These are phyloP conservation scores for Lodderomyces metapsilosis DNA, from an alignment of 1,139 yeast genomes.

Conservation along the genomic window DNA sequence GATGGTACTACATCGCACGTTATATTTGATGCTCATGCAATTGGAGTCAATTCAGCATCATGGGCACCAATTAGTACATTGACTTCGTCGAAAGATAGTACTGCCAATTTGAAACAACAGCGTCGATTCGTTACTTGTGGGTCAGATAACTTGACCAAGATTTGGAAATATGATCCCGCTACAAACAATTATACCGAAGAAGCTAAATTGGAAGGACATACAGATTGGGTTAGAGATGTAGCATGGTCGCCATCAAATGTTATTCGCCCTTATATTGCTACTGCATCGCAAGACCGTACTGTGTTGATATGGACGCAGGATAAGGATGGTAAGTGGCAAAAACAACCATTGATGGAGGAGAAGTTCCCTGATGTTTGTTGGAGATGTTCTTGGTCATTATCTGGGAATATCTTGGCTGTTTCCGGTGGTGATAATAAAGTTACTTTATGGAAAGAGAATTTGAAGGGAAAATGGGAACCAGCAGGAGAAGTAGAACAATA, in stretches of 20 bases:
- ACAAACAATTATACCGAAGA: constrained; percentile 66
- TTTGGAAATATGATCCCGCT: constrained; percentile 74
- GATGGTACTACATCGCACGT: constrained; percentile 77
- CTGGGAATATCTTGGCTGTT: constrained; percentile 93
- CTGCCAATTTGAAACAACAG: constrained; percentile 25
- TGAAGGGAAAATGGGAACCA: constrained; percentile 93
- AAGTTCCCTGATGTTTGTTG: constrained; percentile 96
- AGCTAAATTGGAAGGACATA: constrained; percentile 80
- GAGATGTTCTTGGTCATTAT: constrained; percentile 97
- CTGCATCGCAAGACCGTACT: constrained; percentile 95
- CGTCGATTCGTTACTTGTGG: constrained; percentile 90
- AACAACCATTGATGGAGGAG: constrained; percentile 68
- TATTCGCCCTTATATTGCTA: constrained; percentile 88
- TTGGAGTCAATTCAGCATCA: constrained; percentile 90
- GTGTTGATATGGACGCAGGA: constrained; percentile 91
- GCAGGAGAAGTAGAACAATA: constrained; percentile 92
- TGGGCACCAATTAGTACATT: constrained; percentile 77
- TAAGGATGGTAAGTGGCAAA: constrained; percentile 72
- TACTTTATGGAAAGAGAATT: constrained; percentile 93
- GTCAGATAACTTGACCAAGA: constrained; percentile 87
- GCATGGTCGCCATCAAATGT: constrained; percentile 95
- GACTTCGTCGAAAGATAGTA: constrained; percentile 28
- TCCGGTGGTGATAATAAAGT: constrained; percentile 96
- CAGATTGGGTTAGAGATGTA: constrained; percentile 98
- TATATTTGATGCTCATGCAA: constrained; percentile 78